Evolutionary conservation across 2,329 filamentous ascomycete species (phyloP).

Genomic region (Exserohilum turcica): DNA sequence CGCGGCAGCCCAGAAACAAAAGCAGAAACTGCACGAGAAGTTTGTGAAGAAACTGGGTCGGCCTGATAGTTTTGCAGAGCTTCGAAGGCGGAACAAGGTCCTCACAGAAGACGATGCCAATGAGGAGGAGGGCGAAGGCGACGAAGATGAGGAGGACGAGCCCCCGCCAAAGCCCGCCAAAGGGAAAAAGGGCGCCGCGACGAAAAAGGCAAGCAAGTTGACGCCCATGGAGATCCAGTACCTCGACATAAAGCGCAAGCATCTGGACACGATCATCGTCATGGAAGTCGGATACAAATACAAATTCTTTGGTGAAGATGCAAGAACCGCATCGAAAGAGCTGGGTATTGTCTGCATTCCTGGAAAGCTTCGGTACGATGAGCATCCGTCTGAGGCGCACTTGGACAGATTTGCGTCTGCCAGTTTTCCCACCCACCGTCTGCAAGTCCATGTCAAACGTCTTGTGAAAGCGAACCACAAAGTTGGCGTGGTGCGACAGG

Average conservation of each 20-base stretch:
- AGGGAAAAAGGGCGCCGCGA: constrained; percentile 55
- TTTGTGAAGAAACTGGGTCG: constrained; percentile 91
- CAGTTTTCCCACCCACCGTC: constrained; percentile 88
- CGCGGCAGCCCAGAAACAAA: constrained; percentile 61
- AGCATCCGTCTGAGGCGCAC: constrained; percentile 83
- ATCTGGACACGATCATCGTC: constrained; percentile 87
- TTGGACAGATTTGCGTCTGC: constrained; percentile 91
- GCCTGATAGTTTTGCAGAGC: constrained; percentile 76
- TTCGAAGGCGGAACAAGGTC: constrained; percentile 64
- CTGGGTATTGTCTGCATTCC: constrained; percentile 96
- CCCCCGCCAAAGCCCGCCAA: constrained; percentile 57
- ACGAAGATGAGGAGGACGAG: constrained; percentile 61
- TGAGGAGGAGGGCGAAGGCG: constrained; percentile 61
- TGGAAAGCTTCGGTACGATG: constrained; percentile 91
- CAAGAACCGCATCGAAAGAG: constrained; percentile 83
- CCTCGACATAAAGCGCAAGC: constrained; percentile 88
- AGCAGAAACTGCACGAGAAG: constrained; percentile 75
- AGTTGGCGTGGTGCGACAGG: constrained; percentile 90
- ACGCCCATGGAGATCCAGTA: constrained; percentile 95
- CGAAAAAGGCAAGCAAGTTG: constrained; percentile 79
- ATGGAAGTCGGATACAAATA: constrained; percentile 99
- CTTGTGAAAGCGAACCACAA: constrained; percentile 93
- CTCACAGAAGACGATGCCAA: constrained; percentile 60
- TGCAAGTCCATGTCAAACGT: constrained; percentile 92
- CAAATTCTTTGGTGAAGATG: constrained; percentile 95